Conservation (phyloP, 2,329 filamentous ascomycete genomes). For the Calonectria pseudoturangicola region DNA sequence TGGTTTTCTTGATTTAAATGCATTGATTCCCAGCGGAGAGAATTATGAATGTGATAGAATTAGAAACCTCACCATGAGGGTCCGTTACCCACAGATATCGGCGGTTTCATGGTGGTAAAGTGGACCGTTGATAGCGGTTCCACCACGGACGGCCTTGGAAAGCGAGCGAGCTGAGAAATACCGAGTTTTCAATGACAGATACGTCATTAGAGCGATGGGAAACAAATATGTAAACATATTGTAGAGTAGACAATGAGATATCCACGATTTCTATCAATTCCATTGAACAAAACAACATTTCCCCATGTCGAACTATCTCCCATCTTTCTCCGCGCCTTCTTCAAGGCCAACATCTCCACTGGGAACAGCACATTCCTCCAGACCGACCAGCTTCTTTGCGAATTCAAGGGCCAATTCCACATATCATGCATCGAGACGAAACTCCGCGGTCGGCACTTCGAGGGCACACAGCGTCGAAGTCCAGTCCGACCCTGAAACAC, state of each 20-base stretch:
- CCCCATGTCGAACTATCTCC: constrained; percentile 1
- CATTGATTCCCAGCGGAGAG: neutral
- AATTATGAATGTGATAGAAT: neutral
- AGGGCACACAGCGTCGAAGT: neutral
- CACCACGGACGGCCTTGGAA: neutral
- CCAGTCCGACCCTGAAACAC: neutral
- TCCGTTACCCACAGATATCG: constrained; percentile 10
- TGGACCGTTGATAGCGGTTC: constrained; percentile 13
- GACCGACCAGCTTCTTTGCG: constrained; percentile 14
- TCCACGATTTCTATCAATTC: neutral
- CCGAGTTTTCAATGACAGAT: neutral
- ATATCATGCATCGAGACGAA: neutral
- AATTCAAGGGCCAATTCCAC: constrained; percentile 16
- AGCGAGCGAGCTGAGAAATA: neutral
- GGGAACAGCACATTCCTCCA: neutral
- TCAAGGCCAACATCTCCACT: constrained; percentile 4
- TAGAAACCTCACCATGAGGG: neutral
- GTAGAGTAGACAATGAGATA: too few relatives aligned
- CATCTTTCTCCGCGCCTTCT: constrained; percentile 12
- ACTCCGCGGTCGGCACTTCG: neutral
- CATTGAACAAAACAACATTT: neutral
- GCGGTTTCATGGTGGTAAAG: constrained; percentile 7
- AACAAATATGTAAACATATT: neutral
- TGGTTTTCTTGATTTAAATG: neutral
- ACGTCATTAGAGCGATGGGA: neutral